Evolutionary conservation across 129 eudicot genomes (phyloP).

Genomic region (Artemisia argyi): DNA sequence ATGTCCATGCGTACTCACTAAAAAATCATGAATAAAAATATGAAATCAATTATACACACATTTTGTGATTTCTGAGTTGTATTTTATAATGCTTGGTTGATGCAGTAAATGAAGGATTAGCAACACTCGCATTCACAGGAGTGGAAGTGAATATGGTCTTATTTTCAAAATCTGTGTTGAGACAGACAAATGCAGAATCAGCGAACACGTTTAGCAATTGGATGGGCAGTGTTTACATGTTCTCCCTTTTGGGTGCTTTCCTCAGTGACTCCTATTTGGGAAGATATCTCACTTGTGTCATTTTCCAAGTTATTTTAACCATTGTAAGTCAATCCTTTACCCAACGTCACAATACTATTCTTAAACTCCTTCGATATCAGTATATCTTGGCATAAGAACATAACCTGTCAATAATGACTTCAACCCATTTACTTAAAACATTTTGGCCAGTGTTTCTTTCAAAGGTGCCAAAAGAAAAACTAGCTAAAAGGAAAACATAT

Average conservation of each 20-base stretch:
- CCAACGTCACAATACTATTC: conserved; percentile 1
- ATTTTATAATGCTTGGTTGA: neutral
- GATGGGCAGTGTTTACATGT: conserved; percentile 78
- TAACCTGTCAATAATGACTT: neutral
- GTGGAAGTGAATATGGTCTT: conserved; percentile 82
- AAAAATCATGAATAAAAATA: neutral
- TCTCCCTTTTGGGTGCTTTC: conserved; percentile 72
- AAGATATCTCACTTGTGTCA: conserved; percentile 74
- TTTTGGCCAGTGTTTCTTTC: neutral
- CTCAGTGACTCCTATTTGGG: conserved; percentile 80
- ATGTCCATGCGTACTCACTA: conserved; percentile 2
- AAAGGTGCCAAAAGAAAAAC: neutral
- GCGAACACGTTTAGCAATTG: conserved; percentile 72
- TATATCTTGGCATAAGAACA: neutral
- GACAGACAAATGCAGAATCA: conserved; percentile 74
- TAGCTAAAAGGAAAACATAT: neutral
- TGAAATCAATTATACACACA: neutral
- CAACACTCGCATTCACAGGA: conserved; percentile 78
- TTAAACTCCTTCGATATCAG: neutral
- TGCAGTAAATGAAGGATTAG: conserved; percentile 71
- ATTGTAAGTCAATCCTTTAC: conserved; percentile 52
- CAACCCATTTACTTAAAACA: too few relatives aligned
- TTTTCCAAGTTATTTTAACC: conserved; percentile 59
- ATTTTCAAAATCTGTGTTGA: conserved; percentile 61
- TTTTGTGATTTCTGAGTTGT: neutral